Percentiles rank a stretch among this genome's conserved stretches.
These are phyloP conservation scores for Daldinia grandis DNA, from an alignment of 495 filamentous ascomycete genomes.

Conservation along the genomic window DNA sequence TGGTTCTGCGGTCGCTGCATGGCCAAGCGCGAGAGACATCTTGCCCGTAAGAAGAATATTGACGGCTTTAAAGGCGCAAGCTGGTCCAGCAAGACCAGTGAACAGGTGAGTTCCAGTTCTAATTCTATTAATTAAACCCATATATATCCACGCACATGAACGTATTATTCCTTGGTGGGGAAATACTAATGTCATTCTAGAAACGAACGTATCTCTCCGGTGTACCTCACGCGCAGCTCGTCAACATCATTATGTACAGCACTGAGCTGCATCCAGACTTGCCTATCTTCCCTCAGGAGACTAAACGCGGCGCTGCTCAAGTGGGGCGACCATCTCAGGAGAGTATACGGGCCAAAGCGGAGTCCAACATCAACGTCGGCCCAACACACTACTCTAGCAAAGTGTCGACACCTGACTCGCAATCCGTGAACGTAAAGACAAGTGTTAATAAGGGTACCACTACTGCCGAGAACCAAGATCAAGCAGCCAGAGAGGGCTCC, in stretches of 20 bases:
- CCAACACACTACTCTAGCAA: constrained; percentile 31
- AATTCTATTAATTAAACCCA: constrained; percentile 49
- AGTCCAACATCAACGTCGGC: constrained; percentile 28
- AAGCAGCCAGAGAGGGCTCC: constrained; percentile 31
- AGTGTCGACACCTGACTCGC: constrained; percentile 30
- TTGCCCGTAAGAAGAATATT: constrained; percentile 48
- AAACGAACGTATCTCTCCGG: constrained; percentile 53
- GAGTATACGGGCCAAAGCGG: constrained; percentile 12
- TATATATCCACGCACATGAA: constrained; percentile 34
- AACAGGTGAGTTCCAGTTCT: constrained; percentile 48
- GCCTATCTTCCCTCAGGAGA: constrained; percentile 53
- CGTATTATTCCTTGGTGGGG: constrained; percentile 49
- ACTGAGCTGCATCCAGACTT: constrained; percentile 53
- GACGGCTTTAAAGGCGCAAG: constrained; percentile 48
- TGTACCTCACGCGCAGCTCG: constrained; percentile 49
- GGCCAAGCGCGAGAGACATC: constrained; percentile 57
- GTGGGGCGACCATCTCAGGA: constrained; percentile 36
- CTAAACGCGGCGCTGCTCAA: constrained; percentile 45
- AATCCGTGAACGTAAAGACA: constrained; percentile 11
- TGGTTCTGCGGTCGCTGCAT: constrained; percentile 83
- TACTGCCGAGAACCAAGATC: constrained; percentile 3
- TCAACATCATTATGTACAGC: constrained; percentile 49
- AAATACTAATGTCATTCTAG: constrained; percentile 29
- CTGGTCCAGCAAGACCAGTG: constrained; percentile 54
- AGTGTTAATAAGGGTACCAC: not conserved